These are phyloP conservation scores for Talaromyces albobiverticillius DNA, from an alignment of 2,329 filamentous ascomycete genomes.

Conservation along the genomic window DNA sequence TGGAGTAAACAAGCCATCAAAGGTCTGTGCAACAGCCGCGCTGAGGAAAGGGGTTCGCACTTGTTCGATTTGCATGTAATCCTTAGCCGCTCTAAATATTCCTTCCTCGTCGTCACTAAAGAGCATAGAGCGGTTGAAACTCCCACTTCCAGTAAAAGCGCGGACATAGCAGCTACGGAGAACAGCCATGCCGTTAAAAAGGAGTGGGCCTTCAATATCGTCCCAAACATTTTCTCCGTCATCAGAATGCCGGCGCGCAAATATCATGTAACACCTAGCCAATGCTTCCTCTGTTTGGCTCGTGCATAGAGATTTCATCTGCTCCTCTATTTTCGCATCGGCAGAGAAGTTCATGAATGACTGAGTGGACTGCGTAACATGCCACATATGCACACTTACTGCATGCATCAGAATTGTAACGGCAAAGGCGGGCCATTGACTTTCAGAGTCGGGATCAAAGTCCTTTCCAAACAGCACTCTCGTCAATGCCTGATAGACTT, in stretches of 20 bases:
- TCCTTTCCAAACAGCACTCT: slow-evolving; percentile 24
- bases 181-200: slow-evolving; percentile 33
- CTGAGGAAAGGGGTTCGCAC: slow-evolving; percentile 24
- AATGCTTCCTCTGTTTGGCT: slow-evolving; percentile 26
- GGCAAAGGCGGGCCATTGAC: slow-evolving; percentile 24
- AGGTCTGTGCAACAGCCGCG: slow-evolving; percentile 26
- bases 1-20: slow-evolving; percentile 27
- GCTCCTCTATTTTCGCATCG: slow-evolving; percentile 18
- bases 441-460: slow-evolving; percentile 16
- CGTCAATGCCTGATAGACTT: slow-evolving; percentile 24
- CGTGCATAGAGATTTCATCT: slow-evolving; percentile 20
- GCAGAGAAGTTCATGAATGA: slow-evolving; percentile 22
- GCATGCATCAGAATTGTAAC: slow-evolving; percentile 34
- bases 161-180: slow-evolving; percentile 32
- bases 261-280: slow-evolving; percentile 25
- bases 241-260: not conserved
- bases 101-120: slow-evolving; percentile 26
- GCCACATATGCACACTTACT: slow-evolving; percentile 35
- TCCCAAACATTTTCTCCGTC: slow-evolving; percentile 5
- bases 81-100: slow-evolving; percentile 20
- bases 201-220: slow-evolving; percentile 25
- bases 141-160: slow-evolving; percentile 25
- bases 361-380: slow-evolving; percentile 30
- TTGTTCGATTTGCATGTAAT: slow-evolving; percentile 24
- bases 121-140: slow-evolving; percentile 28